Conservation (phyloP, 805 yeast genomes). For the Starmerella kuoi region DNA sequence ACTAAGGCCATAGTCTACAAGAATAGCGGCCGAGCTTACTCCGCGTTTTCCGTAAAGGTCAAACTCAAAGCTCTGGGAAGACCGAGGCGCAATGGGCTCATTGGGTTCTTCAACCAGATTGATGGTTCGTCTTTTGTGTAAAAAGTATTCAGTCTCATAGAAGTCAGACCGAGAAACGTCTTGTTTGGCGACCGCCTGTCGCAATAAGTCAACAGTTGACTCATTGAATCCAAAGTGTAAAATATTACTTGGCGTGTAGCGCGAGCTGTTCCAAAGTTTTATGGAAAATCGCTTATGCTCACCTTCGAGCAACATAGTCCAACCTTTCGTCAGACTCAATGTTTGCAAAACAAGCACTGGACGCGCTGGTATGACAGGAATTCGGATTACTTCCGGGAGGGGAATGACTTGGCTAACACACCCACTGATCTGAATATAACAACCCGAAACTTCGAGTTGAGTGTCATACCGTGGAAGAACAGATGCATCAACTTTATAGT, state of each 20-base stretch:
- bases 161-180: slow-evolving; percentile 46
- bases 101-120: slow-evolving; percentile 11
- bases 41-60: slow-evolving; percentile 64
- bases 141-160: slow-evolving; percentile 61
- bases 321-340: slow-evolving; percentile 45
- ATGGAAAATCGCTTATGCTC: slow-evolving; percentile 44
- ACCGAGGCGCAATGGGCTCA: slow-evolving; percentile 26
- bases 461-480: slow-evolving; percentile 37
- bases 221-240: slow-evolving; percentile 56
- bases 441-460: slow-evolving; percentile 37
- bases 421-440: slow-evolving; percentile 39
- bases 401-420: slow-evolving; percentile 36
- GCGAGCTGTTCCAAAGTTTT: slow-evolving; percentile 45
- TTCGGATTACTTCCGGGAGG: slow-evolving; percentile 22
- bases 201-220: slow-evolving; percentile 56
- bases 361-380: slow-evolving; percentile 36
- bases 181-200: slow-evolving; percentile 38
- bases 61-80: slow-evolving; percentile 39
- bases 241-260: slow-evolving; percentile 39
- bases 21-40: slow-evolving; percentile 49
- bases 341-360: slow-evolving; percentile 48
- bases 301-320: slow-evolving; percentile 72
- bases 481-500: slow-evolving; percentile 20
- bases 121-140: slow-evolving; percentile 32
- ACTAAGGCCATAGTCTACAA: slow-evolving; percentile 43